phyloP scores from a whole-genome alignment of 179 eudicot species.

The Patellifolia procumbens region DNA sequence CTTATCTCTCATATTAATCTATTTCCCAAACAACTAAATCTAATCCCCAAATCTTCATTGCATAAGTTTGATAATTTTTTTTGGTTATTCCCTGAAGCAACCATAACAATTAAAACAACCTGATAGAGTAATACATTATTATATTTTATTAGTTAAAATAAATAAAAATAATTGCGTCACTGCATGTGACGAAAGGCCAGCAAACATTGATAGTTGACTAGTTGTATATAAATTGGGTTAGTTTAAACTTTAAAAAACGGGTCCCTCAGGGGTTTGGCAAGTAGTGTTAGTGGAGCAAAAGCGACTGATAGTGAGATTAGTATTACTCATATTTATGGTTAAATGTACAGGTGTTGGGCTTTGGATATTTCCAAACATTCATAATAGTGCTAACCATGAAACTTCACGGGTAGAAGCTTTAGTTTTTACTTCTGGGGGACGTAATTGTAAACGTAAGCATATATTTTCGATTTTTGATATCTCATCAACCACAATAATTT shows the following conservation, averaged over 20 bases:
- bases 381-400: slow-evolving; percentile 11
- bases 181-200: slow-evolving; percentile 17
- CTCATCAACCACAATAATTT: background rate
- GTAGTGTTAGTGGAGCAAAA: slow-evolving; percentile 26
- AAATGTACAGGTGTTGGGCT: background rate
- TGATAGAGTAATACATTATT: too few species aligned
- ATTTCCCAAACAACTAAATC: too few species aligned
- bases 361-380: slow-evolving; percentile 20
- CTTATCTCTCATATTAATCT: too few species aligned
- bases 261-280: background rate
- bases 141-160: too few species aligned
- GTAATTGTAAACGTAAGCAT: background rate
- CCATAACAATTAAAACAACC: too few species aligned
- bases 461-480: too few species aligned
- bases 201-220: too few species aligned
- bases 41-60: too few species aligned
- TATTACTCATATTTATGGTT: background rate
- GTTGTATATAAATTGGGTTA: background rate
- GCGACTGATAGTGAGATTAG: background rate
- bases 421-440: slow-evolving; percentile 27
- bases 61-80: too few species aligned
- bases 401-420: slow-evolving; percentile 3
- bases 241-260: slow-evolving; percentile 9
- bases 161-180: too few species aligned
- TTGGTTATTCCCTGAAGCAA: too few species aligned